phyloP scores from a whole-genome alignment of 768 basidiomycete species.

The Lanmaoa rubissima region DNA sequence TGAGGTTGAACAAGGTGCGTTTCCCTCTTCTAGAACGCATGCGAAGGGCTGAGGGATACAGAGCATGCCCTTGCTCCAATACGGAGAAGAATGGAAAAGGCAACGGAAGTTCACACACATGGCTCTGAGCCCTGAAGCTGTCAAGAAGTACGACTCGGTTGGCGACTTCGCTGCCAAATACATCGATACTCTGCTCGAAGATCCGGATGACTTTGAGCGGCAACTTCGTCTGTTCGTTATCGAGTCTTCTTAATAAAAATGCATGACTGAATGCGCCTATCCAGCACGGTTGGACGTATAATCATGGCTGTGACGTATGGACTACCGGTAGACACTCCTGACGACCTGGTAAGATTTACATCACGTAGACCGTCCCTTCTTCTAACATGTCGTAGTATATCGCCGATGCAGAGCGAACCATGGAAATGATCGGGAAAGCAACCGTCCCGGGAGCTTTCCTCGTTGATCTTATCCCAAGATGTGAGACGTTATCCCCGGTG shows the following conservation, averaged over 20 bases:
- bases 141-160: conserved; percentile 32
- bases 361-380: not conserved
- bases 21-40: not conserved
- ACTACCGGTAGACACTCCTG: conserved; percentile 15
- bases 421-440: conserved; percentile 24
- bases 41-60: not conserved
- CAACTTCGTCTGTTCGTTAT: conserved; percentile 22
- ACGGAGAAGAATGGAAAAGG: conserved; percentile 19
- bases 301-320: conserved; percentile 28
- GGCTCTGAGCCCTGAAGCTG: conserved; percentile 29
- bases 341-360: conserved; percentile 18
- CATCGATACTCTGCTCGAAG: conserved; percentile 8
- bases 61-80: conserved; percentile 25
- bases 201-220: conserved; percentile 18
- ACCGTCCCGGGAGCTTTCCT: conserved; percentile 31
- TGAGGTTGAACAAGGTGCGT: conserved; percentile 21
- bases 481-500: conserved; percentile 11
- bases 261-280: not conserved
- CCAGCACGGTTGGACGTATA: conserved; percentile 13
- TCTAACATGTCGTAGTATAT: conserved; percentile 26
- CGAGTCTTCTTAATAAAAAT: not conserved
- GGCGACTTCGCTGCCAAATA: conserved; percentile 30
- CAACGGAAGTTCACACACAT: conserved; percentile 31
- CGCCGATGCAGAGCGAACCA: conserved; percentile 24
- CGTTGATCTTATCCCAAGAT: conserved; percentile 26